Evolutionary conservation across 441 rosid genomes (phyloP), one percentile per base, ranked within the genome.

Genomic region (Pelargonium myrrhifolium): DNA sequence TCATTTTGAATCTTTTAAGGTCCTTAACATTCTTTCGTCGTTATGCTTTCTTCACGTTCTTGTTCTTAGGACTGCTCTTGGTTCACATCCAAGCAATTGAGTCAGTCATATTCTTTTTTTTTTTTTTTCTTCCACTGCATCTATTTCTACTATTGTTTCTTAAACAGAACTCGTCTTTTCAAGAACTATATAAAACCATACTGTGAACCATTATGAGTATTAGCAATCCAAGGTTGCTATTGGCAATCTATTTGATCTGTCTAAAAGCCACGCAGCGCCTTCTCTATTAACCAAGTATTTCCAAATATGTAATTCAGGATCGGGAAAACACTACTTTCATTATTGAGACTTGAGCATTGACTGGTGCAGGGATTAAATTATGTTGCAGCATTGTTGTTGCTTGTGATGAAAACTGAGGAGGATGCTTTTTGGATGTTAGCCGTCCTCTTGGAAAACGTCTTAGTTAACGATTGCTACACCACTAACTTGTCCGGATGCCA

Each of bases 381-480:
- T 24, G 99, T 94, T 69, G 98, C 94, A 18, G 99, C 99, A 1
- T 76, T 94, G 65, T 73, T 94, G 56, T 85, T 94, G 66, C 98
- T 94, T 67, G 99, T 94, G 72, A 92, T 94, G 99, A 94, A 94
- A 86, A 94, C 99, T 0, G 96, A 92, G 80, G 98, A 94, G 84
- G 99, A 94, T 70, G 96, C 92, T 11, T 94, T 94, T 75, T 94
- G 99, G 99, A 92, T 92, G 96, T 83, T 94, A 45, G 94, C 98
- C 1, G 98, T 94, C 55, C 93, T 94, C 45, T 73, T 94, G 68
- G 99, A 94, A 79, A 89, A 94, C 43, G 97, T 94, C 55, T 78
- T 94, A 81, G 99, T 89, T 42, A 93, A 79, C 79, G 98, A 94
- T 78, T 94, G 99, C 78, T 94, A 94, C 72, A 86, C 98, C 60